Evolutionary conservation across 2,329 filamentous ascomycete species (phyloP), one percentile per base, ranked within the genome.

Genomic region (Macrophomina phaseolina): DNA sequence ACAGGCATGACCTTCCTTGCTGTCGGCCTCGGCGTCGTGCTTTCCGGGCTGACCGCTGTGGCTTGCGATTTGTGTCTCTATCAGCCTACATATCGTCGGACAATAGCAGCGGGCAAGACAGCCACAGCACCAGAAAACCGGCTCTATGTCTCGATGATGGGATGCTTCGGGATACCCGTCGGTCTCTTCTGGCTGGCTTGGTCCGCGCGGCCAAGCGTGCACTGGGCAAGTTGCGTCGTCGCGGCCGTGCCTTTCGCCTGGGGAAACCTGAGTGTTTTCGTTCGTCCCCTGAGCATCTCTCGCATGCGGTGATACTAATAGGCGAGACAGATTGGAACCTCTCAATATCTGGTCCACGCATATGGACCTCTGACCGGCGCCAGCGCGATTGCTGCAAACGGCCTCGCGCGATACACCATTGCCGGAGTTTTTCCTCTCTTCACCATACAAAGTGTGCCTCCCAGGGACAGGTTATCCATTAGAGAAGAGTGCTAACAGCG

Each of bases 171-270:
- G 6, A 66, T 80, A 11, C 75, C 76, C 0, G 67, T 72, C 3
- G 72, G 70, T 1, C 69, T 81, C 2, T 80, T 81, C 66, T 76
- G 77, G 73, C 81, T 79, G 55, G 79, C 71, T 2, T 81, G 79
- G 78, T 76, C 75, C 1, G 75, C 78, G 3, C 68, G 73, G 16
- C 64, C 66, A n/a, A 63, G 68, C 16, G 67, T 78, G 4, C 79
- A 79, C 66, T 81, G 77, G 77, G 77, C 78, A n/a, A 70, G 69
- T 5, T 77, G 77, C 4, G 70, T 76, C 0, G 68, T 79, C 6
- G 77, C 76, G 0, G 72, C 75, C 16, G 72, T 75, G 14, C 72
- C 76, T 5, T 70, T 71, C 71, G 65, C 68, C 3, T 70, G 69
- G 55, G 74, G 71, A n/a, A 71, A 75, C 68, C 63, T 76, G 16